These are phyloP conservation scores for Albatrellus ellisii DNA, from an alignment of 768 basidiomycete genomes.

Conservation along the genomic window DNA sequence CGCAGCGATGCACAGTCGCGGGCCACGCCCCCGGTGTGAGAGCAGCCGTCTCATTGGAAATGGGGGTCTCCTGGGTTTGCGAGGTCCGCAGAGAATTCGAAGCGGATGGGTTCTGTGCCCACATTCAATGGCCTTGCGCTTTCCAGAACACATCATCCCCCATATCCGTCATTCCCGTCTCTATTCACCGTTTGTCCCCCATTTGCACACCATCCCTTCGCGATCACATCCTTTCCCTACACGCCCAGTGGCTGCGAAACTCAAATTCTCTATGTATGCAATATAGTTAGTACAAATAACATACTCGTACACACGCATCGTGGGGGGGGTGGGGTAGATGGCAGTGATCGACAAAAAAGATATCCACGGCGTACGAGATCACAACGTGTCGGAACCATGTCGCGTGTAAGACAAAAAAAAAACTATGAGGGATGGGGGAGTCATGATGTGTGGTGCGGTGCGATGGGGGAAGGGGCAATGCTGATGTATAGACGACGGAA, in stretches of 20 bases:
- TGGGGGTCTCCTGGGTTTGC: no score
- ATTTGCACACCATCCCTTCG: not conserved
- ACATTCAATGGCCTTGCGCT: no score
- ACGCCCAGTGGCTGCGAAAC: not conserved
- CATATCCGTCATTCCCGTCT: no score
- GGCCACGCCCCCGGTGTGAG: no score
- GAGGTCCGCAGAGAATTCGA: no score
- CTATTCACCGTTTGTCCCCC: not conserved
- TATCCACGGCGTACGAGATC: not conserved
- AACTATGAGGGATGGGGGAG: conserved; percentile 1
- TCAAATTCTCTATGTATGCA: conserved; percentile 1
- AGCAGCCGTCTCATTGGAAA: no score
- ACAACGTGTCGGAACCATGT: not conserved
- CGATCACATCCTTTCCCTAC: not conserved
- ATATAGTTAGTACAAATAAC: conserved; percentile 15
- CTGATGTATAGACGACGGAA: not conserved
- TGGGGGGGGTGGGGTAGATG: conserved; percentile 3
- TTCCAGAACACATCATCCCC: no score
- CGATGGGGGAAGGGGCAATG: not conserved
- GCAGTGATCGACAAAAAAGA: conserved; percentile 8
- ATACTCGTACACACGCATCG: conserved; percentile 12
- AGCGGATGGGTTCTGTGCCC: no score
- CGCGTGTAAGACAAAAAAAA: not conserved
- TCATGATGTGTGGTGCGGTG: not conserved
- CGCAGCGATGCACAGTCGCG: no score